Base-by-base conservation (phyloP, 75 land plant species). In the Adiantum capillusveneris region DNA sequence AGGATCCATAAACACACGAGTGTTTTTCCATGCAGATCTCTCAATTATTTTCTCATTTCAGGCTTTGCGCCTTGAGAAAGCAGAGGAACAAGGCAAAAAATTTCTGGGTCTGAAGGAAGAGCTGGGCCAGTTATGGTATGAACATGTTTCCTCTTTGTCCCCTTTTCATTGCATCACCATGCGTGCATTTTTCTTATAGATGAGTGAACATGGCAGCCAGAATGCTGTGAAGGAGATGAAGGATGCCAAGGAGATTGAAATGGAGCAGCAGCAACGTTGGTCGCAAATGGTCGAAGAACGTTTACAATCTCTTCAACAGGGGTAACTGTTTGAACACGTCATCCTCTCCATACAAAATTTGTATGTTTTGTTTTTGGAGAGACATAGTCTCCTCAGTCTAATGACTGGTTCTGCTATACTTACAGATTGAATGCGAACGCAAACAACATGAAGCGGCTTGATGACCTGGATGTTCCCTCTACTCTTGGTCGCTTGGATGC, bases 11-110 rank as follows among this genome's bases (percentile, higher is more conserved):
- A 24, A 25, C 2, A 3, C 55, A 34, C 7, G 37, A 34, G 37
- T 34, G 6, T 46, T 17, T 6, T n/a, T 46, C 14, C 12, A 18
- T 46, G 13, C 50, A n/a, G 18, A n/a, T 6, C 13, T 2, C 14
- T 6, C 50, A n/a, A 14, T 46, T 46, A 14, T 18, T 31, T 58
- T 36, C 59, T 17, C 7, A 34, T 34, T 9, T n/a, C 25, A 70
- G 72, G 60, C 53, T 39, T 6, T 29, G 18, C 72, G 72, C 27
- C 45, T 70, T n/a, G 72, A 62, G n/a, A 70, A 70, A 19, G 65
- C 45, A 16, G 72, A 70, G 29, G 72, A 70, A 28, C 60, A 62
- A 55, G 72, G 66, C n/a, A 70, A 70, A 31, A 49, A n/a, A 30
- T 56, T 62, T 16, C 39, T 56, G 0, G 54, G 26, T 25, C 44